These are phyloP conservation scores for Jimgerdemannia flammicorona DNA, from an alignment of 192 early-diverging fungal species.

Conservation along the genomic window DNA sequence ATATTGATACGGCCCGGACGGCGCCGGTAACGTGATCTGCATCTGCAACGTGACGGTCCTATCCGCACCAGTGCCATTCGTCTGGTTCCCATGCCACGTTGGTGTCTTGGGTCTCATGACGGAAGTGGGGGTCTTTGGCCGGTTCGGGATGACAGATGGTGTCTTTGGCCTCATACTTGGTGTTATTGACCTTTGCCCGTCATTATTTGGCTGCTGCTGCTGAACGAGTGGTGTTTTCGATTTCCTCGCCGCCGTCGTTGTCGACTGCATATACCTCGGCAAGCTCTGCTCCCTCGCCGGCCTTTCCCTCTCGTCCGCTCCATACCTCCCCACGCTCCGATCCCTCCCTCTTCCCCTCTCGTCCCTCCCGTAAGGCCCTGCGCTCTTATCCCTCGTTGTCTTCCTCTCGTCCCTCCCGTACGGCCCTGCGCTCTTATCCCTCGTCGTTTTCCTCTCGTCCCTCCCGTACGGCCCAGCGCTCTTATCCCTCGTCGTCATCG, in stretches of 20 bases:
- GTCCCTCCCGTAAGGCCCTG: not conserved
- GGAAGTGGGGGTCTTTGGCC: not conserved
- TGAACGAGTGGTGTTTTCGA: not conserved
- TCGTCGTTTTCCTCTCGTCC: not conserved
- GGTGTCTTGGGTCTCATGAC: constrained; percentile 9
- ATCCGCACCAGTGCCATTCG: constrained; percentile 5
- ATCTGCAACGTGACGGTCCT: constrained; percentile 13
- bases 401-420: not conserved
- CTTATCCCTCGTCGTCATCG: not conserved
- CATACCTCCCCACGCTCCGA: not conserved
- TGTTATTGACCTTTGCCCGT: not conserved
- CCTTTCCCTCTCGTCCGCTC: not conserved
- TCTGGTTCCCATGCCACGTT: constrained; percentile 6
- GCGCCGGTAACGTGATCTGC: not conserved
- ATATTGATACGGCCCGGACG: constrained; percentile 1
- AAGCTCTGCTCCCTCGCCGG: not conserved
- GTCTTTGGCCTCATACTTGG: not conserved
- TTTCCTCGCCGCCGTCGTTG: not conserved
- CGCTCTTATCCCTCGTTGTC: not conserved
- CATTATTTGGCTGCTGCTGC: not conserved
- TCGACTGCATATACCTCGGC: not conserved
- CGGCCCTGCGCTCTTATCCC: not conserved
- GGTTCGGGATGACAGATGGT: not conserved
- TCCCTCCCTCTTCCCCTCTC: not conserved
- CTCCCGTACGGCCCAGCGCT: not conserved